Evolutionary conservation across 306 rosid species (phyloP).

Genomic region (Cucurbita maxima): DNA sequence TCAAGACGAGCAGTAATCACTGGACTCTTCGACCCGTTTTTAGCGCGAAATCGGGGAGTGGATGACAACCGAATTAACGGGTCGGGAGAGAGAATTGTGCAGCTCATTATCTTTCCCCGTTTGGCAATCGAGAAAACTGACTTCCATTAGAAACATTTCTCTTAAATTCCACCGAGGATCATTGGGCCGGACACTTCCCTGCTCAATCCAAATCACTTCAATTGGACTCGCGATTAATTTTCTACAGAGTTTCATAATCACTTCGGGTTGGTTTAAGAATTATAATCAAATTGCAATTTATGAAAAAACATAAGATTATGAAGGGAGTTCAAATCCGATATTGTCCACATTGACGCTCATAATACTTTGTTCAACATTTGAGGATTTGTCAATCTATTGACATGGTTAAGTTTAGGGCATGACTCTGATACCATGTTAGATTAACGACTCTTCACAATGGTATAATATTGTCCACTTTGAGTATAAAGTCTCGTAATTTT

Average conservation of each 20-base stretch:
- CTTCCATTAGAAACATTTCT: neutral
- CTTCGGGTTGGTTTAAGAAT: too few species aligned
- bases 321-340: too few species aligned
- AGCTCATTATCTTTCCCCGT: conserved; percentile 20
- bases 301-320: too few species aligned
- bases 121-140: conserved; percentile 5
- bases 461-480: too few species aligned
- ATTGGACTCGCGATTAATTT: neutral
- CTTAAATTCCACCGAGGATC: neutral
- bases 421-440: too few species aligned
- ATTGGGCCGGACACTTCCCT: neutral
- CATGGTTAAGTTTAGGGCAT: too few species aligned
- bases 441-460: too few species aligned
- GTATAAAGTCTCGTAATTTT: too few species aligned
- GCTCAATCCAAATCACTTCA: neutral
- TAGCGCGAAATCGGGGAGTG: conserved; percentile 15
- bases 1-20: conserved; percentile 34
- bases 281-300: too few species aligned
- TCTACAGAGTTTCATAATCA: neutral
- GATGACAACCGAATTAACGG: conserved; percentile 20
- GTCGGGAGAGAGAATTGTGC: conserved; percentile 1
- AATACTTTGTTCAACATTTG: too few species aligned
- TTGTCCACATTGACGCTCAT: too few species aligned
- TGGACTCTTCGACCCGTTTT: conserved; percentile 12
- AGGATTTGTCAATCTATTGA: too few species aligned